A percentile compares a stretch with the other conserved stretches of the same genome.
These are phyloP conservation scores for Monilinia fructicola DNA, from an alignment of 2,329 filamentous ascomycete species.

Conservation along the genomic window DNA sequence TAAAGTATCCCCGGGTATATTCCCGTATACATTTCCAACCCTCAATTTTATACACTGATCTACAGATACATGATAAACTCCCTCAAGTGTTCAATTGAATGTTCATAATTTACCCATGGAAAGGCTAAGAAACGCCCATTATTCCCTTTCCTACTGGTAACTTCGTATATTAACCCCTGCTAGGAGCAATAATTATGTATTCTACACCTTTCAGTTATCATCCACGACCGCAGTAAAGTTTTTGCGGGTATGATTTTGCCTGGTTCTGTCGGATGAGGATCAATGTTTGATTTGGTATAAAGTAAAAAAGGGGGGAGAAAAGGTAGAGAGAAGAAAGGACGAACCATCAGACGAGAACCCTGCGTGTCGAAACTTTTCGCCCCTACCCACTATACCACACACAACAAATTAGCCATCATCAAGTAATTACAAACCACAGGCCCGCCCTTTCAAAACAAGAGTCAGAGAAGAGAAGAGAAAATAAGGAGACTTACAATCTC, in stretches of 20 bases:
- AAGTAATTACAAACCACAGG: too few relatives aligned
- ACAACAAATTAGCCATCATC: neutral
- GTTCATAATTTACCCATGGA: too few relatives aligned
- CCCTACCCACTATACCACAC: slow-evolving; percentile 28
- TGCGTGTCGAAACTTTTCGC: slow-evolving; percentile 29
- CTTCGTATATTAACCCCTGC: too few relatives aligned
- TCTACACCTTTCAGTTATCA: neutral
- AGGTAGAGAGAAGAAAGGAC: neutral
- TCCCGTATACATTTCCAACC: too few relatives aligned
- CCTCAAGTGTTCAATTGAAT: too few relatives aligned
- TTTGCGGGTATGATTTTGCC: slow-evolving; percentile 30
- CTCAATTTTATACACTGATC: too few relatives aligned
- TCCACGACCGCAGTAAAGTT: slow-evolving; percentile 29
- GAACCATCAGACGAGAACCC: slow-evolving; percentile 28
- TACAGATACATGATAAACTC: too few relatives aligned
- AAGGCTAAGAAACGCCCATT: too few relatives aligned
- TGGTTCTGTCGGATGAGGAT: slow-evolving; percentile 15
- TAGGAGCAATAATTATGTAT: too few relatives aligned
- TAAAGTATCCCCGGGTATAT: too few relatives aligned
- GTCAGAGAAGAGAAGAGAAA: neutral
- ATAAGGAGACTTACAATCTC: slow-evolving; percentile 26
- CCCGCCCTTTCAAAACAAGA: too few relatives aligned
- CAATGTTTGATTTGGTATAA: neutral
- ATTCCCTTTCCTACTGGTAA: too few relatives aligned
- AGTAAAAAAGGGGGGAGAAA: neutral